Percentiles rank a stretch among this genome's conserved stretches.
phyloP scores from a whole-genome alignment of 179 eudicot species.

The Silene vulgaris region DNA sequence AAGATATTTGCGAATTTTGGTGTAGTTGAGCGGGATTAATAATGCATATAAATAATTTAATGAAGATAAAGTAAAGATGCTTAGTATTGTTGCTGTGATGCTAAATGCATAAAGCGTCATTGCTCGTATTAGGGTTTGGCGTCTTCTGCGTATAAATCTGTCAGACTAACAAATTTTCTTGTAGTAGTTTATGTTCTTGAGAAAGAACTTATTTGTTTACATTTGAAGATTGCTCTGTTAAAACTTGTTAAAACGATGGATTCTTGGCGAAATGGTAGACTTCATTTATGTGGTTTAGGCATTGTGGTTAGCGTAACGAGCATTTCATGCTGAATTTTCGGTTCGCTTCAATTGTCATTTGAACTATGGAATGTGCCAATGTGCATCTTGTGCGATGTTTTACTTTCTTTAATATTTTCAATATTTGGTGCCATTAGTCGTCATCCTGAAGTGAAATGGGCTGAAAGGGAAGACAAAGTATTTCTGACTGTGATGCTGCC shows the following conservation, averaged over 20 bases:
- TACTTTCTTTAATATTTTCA: not conserved
- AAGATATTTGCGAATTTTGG: not conserved
- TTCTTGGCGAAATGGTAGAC: not conserved
- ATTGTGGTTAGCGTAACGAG: not conserved
- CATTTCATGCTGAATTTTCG: not conserved
- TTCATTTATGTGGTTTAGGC: not conserved
- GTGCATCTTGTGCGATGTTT: not conserved
- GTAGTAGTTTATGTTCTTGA: not conserved
- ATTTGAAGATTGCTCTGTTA: not conserved
- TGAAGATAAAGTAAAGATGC: not conserved
- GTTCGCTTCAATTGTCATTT: not conserved
- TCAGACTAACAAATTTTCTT: not conserved
- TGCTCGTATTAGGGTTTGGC: not conserved
- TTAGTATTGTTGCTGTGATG: not conserved
- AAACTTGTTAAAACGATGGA: too few species aligned
- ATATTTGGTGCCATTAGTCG: slow-evolving; percentile 40
- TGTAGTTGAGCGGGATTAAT: not conserved
- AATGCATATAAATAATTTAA: not conserved
- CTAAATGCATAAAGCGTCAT: not conserved
- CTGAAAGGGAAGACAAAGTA: slow-evolving; percentile 73
- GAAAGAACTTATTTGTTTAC: not conserved
- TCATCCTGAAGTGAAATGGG: slow-evolving; percentile 94
- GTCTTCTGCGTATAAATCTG: not conserved
- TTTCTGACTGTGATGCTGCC: slow-evolving; percentile 66
- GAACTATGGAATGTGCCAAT: not conserved